Percentiles rank a stretch among this genome's conserved stretches.
phyloP scores from a whole-genome alignment of 805 yeast genomes.

The Yueomyces sp. region DNA sequence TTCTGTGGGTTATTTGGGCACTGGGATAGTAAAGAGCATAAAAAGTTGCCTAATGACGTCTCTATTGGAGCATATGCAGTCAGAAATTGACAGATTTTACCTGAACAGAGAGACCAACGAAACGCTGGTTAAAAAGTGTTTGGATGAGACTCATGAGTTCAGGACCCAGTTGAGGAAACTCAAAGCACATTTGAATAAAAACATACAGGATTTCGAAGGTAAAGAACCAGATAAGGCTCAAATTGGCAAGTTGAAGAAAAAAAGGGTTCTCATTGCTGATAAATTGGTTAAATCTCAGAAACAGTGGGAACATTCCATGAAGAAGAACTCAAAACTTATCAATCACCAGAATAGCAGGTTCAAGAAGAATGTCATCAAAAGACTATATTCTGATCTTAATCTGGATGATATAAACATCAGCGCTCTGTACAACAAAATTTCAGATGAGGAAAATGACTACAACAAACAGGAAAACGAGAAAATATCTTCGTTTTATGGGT shows the following conservation, averaged over 20 bases:
- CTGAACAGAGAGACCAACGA: constrained; percentile 3
- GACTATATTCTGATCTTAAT: constrained; percentile 5
- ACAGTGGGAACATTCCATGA: constrained; percentile 20
- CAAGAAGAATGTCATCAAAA: constrained; percentile 17
- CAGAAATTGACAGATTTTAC: not conserved
- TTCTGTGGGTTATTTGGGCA: too few relatives aligned
- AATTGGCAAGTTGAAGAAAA: constrained; percentile 8
- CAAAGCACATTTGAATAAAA: constrained; percentile 29
- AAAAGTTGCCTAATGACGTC: not conserved
- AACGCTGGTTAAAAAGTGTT: constrained; percentile 12
- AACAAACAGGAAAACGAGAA: not conserved
- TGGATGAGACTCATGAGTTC: constrained; percentile 23
- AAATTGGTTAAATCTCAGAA: constrained; percentile 18
- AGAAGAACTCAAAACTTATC: constrained; percentile 17
- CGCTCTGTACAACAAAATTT: not conserved
- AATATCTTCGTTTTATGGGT: not conserved
- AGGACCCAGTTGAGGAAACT: constrained; percentile 28
- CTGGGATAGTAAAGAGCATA: too few relatives aligned
- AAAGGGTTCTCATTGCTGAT: constrained; percentile 16
- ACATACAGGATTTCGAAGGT: constrained; percentile 9
- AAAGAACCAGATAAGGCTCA: constrained; percentile 8
- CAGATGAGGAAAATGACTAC: not conserved
- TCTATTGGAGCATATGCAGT: not conserved
- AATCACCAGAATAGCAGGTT: constrained; percentile 17
- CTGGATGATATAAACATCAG: not conserved